phyloP scores from a whole-genome alignment of 78 protist species.

The Cavenderia fasciculata region DNA sequence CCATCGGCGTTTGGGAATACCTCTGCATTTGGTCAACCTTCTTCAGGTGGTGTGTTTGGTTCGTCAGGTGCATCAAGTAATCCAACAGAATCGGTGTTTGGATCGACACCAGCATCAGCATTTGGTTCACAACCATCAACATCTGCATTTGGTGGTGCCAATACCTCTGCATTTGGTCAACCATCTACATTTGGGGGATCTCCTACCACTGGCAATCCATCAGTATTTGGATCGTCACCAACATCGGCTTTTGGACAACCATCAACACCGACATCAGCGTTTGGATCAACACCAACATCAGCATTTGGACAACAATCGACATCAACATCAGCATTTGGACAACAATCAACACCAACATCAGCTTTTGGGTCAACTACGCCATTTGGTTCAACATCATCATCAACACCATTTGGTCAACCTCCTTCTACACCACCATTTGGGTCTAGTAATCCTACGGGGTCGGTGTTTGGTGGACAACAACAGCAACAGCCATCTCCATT shows the following conservation, averaged over 20 bases:
- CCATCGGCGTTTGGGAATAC: conserved; percentile 20
- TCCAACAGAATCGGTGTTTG: conserved; percentile 4
- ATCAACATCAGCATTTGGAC: background rate
- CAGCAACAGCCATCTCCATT: no score
- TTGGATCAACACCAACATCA: no score
- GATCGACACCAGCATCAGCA: background rate
- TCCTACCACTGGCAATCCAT: background rate
- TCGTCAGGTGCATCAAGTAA: background rate
- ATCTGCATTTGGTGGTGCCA: conserved; percentile 7
- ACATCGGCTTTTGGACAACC: conserved; percentile 2
- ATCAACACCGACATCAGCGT: conserved; percentile 15
- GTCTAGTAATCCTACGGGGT: no score
- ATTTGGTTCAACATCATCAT: conserved; percentile 1
- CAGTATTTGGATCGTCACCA: background rate
- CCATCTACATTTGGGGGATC: conserved; percentile 14
- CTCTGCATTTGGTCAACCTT: background rate
- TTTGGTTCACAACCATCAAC: conserved; percentile 5
- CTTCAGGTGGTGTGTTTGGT: background rate
- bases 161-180: conserved; percentile 21
- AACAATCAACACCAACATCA: no score
- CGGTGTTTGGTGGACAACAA: no score
- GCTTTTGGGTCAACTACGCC: conserved; percentile 5
- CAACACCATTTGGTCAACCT: no score
- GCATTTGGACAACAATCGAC: conserved; percentile 4
- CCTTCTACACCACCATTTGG: no score